These are phyloP conservation scores for Pseudozyma hubeiensis DNA, from an alignment of 1,284 basidiomycete species.

Conservation along the genomic window DNA sequence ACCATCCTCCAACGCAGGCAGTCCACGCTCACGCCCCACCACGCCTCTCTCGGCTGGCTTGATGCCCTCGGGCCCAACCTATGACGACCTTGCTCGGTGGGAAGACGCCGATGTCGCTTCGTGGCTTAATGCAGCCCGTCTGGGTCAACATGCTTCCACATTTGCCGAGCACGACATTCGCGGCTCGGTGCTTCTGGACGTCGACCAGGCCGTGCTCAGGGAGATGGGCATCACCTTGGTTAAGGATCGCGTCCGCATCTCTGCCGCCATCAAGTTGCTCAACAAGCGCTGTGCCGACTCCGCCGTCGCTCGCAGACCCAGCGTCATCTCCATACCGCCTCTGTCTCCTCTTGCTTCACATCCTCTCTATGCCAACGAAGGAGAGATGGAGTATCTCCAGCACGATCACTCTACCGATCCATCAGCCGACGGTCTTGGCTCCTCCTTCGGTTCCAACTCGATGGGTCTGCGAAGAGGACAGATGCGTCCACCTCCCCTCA, in stretches of 20 bases:
- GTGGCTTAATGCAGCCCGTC: constrained; percentile 56
- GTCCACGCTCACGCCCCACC: constrained; percentile 41
- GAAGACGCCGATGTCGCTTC: constrained; percentile 50
- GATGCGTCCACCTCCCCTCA: constrained; percentile 49
- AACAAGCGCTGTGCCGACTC: constrained; percentile 56
- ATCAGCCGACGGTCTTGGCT: constrained; percentile 7
- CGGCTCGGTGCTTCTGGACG: constrained; percentile 60
- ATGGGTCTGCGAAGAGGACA: constrained; percentile 44
- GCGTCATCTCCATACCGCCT: constrained; percentile 25
- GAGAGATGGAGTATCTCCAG: constrained; percentile 50
- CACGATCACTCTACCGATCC: constrained; percentile 28
- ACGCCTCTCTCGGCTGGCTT: constrained; percentile 46
- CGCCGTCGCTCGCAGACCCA: constrained; percentile 31
- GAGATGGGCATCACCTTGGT: constrained; percentile 67
- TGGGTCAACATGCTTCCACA: constrained; percentile 50
- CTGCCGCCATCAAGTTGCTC: constrained; percentile 64
- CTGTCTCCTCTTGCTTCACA: constrained; percentile 30
- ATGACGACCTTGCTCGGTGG: constrained; percentile 42
- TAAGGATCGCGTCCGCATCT: constrained; percentile 63
- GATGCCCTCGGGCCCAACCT: constrained; percentile 25
- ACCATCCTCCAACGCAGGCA: constrained; percentile 40
- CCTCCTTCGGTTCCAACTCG: constrained; percentile 28
- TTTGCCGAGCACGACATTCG: constrained; percentile 65
- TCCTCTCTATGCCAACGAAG: constrained; percentile 27
- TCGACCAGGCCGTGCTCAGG: constrained; percentile 62